phyloP scores from a whole-genome alignment of 2,329 filamentous ascomycete species.

The Pezicula neosporulosa region DNA sequence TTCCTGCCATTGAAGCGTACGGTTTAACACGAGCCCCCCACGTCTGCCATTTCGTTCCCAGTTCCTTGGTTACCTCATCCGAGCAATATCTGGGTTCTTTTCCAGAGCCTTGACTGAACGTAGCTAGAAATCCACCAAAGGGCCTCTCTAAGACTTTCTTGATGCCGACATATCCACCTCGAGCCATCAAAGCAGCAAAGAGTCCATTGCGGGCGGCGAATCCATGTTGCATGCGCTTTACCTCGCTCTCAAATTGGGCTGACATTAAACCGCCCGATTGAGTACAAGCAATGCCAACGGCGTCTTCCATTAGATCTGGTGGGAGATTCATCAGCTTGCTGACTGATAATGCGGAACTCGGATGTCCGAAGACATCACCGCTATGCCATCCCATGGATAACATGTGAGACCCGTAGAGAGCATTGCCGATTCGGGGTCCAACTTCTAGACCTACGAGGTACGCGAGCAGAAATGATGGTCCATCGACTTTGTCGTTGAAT shows the following conservation, averaged over 20 bases:
- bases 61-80: conserved; percentile 26
- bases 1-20: conserved; percentile 33
- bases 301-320: conserved; percentile 15
- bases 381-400: conserved; percentile 30
- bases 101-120: conserved; percentile 31
- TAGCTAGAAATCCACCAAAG: conserved; percentile 39
- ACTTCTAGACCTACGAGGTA: conserved; percentile 37
- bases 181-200: conserved; percentile 34
- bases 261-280: conserved; percentile 19
- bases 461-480: conserved; percentile 30
- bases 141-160: conserved; percentile 35
- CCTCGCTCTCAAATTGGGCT: conserved; percentile 34
- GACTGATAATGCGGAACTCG: conserved; percentile 12
- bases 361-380: conserved; percentile 16
- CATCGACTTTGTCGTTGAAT: conserved; percentile 7
- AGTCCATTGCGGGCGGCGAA: conserved; percentile 41
- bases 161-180: conserved; percentile 37
- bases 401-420: conserved; percentile 34
- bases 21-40: conserved; percentile 33
- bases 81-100: conserved; percentile 23
- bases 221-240: conserved; percentile 43
- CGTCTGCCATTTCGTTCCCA: conserved; percentile 34
- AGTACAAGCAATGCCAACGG: conserved; percentile 18
- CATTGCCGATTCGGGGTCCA: conserved; percentile 34
- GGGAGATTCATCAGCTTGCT: conserved; percentile 12